Conservation (phyloP, 768 basidiomycete genomes). For the Leccinum variicolor region DNA sequence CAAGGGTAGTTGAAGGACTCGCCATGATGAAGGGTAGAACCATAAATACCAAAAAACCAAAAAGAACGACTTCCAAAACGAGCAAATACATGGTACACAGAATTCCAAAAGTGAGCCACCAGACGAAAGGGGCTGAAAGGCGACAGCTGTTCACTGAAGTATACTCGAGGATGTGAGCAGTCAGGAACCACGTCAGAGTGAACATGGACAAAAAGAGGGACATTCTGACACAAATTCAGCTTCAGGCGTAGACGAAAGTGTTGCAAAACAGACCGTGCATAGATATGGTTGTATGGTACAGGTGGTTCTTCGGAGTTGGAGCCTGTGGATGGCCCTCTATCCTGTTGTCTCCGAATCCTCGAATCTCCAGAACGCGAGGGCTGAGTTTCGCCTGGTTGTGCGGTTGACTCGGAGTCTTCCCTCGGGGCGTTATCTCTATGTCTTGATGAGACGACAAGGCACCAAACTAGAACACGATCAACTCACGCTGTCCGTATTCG, state of each 20-base stretch:
- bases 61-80: conserved; percentile 66
- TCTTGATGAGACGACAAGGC: conserved; percentile 10
- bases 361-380: conserved; percentile 10
- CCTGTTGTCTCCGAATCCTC: conserved; percentile 16
- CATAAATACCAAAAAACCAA: conserved; percentile 75
- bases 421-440: conserved; percentile 21
- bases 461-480: neutral
- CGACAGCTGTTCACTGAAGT: conserved; percentile 75
- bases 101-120: conserved; percentile 85
- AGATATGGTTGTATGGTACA: conserved; percentile 25
- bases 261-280: conserved; percentile 22
- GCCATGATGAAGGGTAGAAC: conserved; percentile 78
- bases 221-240: conserved; percentile 35
- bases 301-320: conserved; percentile 26
- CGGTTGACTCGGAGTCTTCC: conserved; percentile 29
- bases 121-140: conserved; percentile 70
- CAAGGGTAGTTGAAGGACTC: conserved; percentile 28
- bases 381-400: conserved; percentile 23
- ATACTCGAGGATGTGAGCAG: conserved; percentile 76
- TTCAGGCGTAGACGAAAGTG: neutral
- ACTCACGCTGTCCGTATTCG: conserved; percentile 34
- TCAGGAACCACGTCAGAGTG: conserved; percentile 80
- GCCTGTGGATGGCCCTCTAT: conserved; percentile 18
- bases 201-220: conserved; percentile 64
- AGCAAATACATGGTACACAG: conserved; percentile 77